Evolutionary conservation across 176 grass and related monocot species (phyloP).

Genomic region (Miscanthus lutarioriparius): DNA sequence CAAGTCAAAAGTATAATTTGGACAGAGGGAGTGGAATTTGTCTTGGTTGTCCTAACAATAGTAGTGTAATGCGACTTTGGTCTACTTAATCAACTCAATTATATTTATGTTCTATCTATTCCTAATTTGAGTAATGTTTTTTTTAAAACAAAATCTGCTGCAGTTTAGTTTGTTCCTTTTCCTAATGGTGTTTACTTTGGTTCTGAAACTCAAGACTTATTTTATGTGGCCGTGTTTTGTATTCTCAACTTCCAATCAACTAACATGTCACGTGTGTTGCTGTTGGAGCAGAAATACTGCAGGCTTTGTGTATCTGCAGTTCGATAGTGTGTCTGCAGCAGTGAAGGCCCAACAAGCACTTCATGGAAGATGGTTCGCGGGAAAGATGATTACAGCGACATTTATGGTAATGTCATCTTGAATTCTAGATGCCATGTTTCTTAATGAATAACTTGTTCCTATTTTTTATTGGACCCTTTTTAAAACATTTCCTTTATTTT

Average conservation of each 20-base stretch:
- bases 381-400: slow-evolving; percentile 95
- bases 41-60: not conserved
- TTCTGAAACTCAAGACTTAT: not conserved
- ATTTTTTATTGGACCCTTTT: not conserved
- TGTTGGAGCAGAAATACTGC: slow-evolving; percentile 67
- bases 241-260: not conserved
- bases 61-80: not conserved
- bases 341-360: slow-evolving; percentile 70
- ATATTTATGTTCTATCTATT: not conserved
- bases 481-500: not conserved
- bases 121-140: not conserved
- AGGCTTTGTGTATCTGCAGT: slow-evolving; percentile 83
- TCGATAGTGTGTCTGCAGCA: slow-evolving; percentile 61
- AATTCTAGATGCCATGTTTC: not conserved
- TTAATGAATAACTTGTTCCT: not conserved
- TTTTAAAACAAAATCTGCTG: not conserved
- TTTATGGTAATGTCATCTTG: slow-evolving; percentile 61
- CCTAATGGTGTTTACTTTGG: not conserved
- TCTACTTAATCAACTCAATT: not conserved
- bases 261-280: not conserved
- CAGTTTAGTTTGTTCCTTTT: not conserved
- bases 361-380: slow-evolving; percentile 93
- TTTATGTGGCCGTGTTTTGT: not conserved
- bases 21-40: not conserved
- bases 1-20: not conserved